Evolutionary conservation across 768 basidiomycete species (phyloP).

Genomic region (Kwoniella newhampshirensis): DNA sequence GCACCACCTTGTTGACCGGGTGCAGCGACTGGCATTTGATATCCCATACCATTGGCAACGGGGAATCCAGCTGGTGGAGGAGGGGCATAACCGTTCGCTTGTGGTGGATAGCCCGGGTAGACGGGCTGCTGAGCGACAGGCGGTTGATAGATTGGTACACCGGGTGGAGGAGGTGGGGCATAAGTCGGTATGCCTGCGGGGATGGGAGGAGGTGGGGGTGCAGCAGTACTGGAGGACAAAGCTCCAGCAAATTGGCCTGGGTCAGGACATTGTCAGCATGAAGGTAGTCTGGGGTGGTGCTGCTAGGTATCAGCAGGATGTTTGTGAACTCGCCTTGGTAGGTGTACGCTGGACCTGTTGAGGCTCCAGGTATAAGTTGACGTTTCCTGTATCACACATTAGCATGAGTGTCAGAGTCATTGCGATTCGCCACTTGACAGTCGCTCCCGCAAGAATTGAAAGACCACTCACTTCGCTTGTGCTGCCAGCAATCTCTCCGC

Average conservation of each 20-base stretch:
- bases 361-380: slow-evolving; percentile 55
- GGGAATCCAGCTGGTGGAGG: slow-evolving; percentile 43
- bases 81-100: slow-evolving; percentile 24
- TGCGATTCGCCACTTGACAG: not conserved
- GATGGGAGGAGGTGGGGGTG: slow-evolving; percentile 17
- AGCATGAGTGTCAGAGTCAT: not conserved
- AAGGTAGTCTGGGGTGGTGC: not conserved
- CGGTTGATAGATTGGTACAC: slow-evolving; percentile 51
- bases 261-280: slow-evolving; percentile 55
- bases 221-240: slow-evolving; percentile 58
- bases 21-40: slow-evolving; percentile 6
- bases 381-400: slow-evolving; percentile 62
- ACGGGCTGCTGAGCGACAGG: slow-evolving; percentile 11
- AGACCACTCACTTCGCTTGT: slow-evolving; percentile 71
- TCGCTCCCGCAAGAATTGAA: not conserved
- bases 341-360: slow-evolving; percentile 17
- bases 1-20: slow-evolving; percentile 14
- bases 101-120: slow-evolving; percentile 26
- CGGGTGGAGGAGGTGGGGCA: slow-evolving; percentile 40
- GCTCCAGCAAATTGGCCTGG: slow-evolving; percentile 93
- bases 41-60: slow-evolving; percentile 21
- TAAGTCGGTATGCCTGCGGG: slow-evolving; percentile 14
- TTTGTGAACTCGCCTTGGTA: slow-evolving; percentile 41
- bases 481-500: slow-evolving; percentile 95
- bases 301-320: not conserved